Evolutionary conservation across 257 asterid genomes (phyloP), one percentile per base, ranked within the genome.

Genomic region (Solanum gandarillasii): DNA sequence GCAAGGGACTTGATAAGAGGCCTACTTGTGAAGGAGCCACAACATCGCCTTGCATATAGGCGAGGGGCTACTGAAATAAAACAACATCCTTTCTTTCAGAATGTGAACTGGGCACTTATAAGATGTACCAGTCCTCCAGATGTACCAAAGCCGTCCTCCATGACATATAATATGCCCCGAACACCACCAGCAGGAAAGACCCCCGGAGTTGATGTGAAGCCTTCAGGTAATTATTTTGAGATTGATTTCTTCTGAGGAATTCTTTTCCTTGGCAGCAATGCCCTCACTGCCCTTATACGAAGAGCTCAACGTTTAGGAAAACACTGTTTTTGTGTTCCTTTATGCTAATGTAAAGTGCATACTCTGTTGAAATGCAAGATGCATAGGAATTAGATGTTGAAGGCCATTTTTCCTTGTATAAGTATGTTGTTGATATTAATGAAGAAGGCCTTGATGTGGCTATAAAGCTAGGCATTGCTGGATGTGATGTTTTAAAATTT

Each of bases 61-160:
- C 94, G 96, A 11, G 96, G 96, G 5, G 96, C 96, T 20, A 92
- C 96, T 10, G 96, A 92, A 82, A 93, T 93, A 18, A 93, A 93
- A 89, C 96, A 93, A 88, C 96, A 93, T 73, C 94, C 96, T 0
- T 93, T 93, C 43, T 93, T 93, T 43, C 95, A 92, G 83, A 92
- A 93, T 11, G 90, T 93, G 85, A 93, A 93, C 43, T 93, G 96
- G 96, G 96, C 96, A 2, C 93, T 93, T 12, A 91, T 93, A 14
- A 94, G 95, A 5, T 93, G 96, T 87, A 92, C 96, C 41, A 92
- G 93, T 62, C 96, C 96, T 29, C 96, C 96, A 4, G 95, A 93
- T 2, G 93, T 93, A 86, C 96, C 96, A 32, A 88, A 89, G 78
- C 94, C 94, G 3, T 90, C 90, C 84, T 90, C 90, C 84, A 76